Conservation (phyloP, 371 early-diverging fungal species). For the Blakeslea trispora region DNA sequence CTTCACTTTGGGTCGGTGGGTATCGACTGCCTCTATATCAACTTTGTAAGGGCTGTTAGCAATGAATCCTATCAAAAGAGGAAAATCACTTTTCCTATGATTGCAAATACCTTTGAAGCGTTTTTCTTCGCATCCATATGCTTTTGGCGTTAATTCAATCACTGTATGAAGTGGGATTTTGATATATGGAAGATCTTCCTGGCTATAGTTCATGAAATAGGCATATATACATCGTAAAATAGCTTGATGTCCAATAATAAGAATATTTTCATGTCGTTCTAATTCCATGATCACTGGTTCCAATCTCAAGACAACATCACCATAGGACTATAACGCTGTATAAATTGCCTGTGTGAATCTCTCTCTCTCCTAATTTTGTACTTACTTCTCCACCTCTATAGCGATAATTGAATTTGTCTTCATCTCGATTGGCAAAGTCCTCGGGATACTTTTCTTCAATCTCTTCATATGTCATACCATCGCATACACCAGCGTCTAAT, state of each 20-base stretch:
- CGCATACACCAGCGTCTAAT: constrained; percentile 96
- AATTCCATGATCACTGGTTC: constrained; percentile 94
- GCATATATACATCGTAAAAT: constrained; percentile 93
- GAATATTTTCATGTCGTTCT: constrained; percentile 94
- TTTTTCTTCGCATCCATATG: constrained; percentile 94
- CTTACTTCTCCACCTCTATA: constrained; percentile 91
- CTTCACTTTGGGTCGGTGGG: constrained; percentile 70
- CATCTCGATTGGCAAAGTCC: constrained; percentile 89
- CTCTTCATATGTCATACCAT: constrained; percentile 97
- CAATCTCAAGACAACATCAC: constrained; percentile 64
- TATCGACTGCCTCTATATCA: constrained; percentile 88
- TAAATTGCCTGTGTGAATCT: too few relatives aligned
- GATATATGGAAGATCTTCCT: constrained; percentile 94
- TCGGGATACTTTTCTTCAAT: constrained; percentile 86
- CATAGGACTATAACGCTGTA: constrained; percentile 63
- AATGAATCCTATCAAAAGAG: too few relatives aligned
- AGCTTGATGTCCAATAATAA: constrained; percentile 95
- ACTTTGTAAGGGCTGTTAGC: constrained; percentile 32
- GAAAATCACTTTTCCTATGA: background rate
- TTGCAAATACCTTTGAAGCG: constrained; percentile 60
- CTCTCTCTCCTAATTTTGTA: too few relatives aligned
- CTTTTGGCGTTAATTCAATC: constrained; percentile 94
- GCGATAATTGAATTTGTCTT: constrained; percentile 93
- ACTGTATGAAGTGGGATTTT: constrained; percentile 97
- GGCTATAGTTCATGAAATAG: constrained; percentile 89